Evolutionary conservation across 1,284 basidiomycete genomes (phyloP).

Genomic region (Rhodotorula glutinis): DNA sequence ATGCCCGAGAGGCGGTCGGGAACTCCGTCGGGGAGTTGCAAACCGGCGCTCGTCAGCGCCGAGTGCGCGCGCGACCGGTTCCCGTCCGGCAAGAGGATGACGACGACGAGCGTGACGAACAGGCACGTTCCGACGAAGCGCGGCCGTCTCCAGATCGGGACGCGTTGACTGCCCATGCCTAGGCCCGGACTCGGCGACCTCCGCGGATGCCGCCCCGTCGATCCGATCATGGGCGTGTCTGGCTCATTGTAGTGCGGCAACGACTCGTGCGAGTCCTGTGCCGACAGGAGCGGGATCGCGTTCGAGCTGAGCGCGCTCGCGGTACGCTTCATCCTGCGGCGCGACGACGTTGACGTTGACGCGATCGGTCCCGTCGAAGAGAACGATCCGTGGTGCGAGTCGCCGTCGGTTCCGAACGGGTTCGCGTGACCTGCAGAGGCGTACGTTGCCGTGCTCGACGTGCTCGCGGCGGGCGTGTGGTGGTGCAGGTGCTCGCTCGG

Average conservation of each 20-base stretch:
- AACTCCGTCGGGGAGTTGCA: constrained; percentile 39
- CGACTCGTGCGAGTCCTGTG: constrained; percentile 10
- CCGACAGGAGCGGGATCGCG: background rate
- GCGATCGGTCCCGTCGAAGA: too few species aligned
- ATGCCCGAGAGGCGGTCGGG: constrained; percentile 38
- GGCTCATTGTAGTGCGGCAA: constrained; percentile 30
- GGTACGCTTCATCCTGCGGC: background rate
- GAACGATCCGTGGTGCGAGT: too few species aligned
- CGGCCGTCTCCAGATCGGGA: constrained; percentile 8
- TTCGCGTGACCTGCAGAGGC: too few species aligned
- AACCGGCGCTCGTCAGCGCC: constrained; percentile 38
- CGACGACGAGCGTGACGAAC: constrained; percentile 31
- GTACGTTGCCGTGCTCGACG: too few species aligned
- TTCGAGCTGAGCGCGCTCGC: background rate
- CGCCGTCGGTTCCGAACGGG: too few species aligned
- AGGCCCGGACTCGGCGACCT: background rate
- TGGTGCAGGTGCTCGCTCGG: too few species aligned
- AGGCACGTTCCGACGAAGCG: constrained; percentile 29
- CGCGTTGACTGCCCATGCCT: background rate
- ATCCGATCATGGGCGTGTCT: constrained; percentile 30
- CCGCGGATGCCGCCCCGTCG: constrained; percentile 14
- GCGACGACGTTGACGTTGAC: background rate
- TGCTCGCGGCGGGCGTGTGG: too few species aligned
- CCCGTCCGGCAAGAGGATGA: constrained; percentile 39
- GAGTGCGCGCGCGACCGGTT: constrained; percentile 31